A percentile compares a stretch with the other conserved stretches of the same genome.
phyloP scores from a whole-genome alignment of 2,329 filamentous ascomycete species.

The Myriosclerotinia duriaeana region DNA sequence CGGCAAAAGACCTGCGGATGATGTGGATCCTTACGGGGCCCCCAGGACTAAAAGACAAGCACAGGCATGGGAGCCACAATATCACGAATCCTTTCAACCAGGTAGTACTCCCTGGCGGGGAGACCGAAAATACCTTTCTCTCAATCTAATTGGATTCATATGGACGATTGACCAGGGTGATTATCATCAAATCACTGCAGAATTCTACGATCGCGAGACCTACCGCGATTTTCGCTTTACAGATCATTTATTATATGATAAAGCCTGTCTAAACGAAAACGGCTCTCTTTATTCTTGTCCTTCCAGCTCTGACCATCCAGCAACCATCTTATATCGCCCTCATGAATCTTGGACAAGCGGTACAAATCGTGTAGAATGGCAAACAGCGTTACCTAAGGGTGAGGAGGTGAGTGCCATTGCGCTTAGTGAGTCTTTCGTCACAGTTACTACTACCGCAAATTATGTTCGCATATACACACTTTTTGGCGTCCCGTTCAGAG shows the following conservation, averaged over 20 bases:
- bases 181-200: slow-evolving; percentile 89
- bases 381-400: slow-evolving; percentile 80
- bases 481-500: slow-evolving; percentile 83
- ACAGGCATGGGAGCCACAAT: slow-evolving; percentile 53
- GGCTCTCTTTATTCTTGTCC: slow-evolving; percentile 84
- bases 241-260: slow-evolving; percentile 93
- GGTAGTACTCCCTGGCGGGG: slow-evolving; percentile 95
- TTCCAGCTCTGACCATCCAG: slow-evolving; percentile 62
- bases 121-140: slow-evolving; percentile 86
- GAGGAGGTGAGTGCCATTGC: slow-evolving; percentile 87
- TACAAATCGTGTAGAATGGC: slow-evolving; percentile 85
- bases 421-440: slow-evolving; percentile 85
- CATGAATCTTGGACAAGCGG: slow-evolving; percentile 88
- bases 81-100: slow-evolving; percentile 86
- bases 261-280: slow-evolving; percentile 84
- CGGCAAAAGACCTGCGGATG: slow-evolving; percentile 60
- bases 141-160: slow-evolving; percentile 90
- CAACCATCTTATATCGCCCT: slow-evolving; percentile 91
- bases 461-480: slow-evolving; percentile 93
- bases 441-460: slow-evolving; percentile 80
- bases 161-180: slow-evolving; percentile 97
- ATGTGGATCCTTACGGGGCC: slow-evolving; percentile 41
- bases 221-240: slow-evolving; percentile 97
- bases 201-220: slow-evolving; percentile 93
- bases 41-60: slow-evolving; percentile 46